Evolutionary conservation across 1,284 basidiomycete species (phyloP), one percentile per base, ranked within the genome.

Genomic region (Tetrapyrgos nigripes): DNA sequence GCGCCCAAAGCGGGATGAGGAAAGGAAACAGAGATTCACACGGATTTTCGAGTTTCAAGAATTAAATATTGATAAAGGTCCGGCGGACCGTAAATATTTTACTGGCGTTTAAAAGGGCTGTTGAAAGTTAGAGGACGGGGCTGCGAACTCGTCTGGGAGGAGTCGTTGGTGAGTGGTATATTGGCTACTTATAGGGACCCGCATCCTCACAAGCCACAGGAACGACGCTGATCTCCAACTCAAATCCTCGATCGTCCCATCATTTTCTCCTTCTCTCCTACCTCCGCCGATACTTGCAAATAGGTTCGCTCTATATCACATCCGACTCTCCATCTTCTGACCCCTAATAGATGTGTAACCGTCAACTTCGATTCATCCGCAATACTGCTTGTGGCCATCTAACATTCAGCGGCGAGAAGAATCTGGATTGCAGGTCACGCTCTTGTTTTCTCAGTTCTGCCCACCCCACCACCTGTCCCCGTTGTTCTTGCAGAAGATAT

Each of bases 401-500:
- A 64, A 76, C 76, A n/a, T 84, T 82, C 66, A 78, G 74, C 61
- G 74, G 78, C 27, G 81, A 85, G 56, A 69, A 66, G 43, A 62
- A 77, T 67, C 68, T 88, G 71, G 89, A 91, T 74, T 91, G 89
- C 67, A 61, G 56, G 45, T 67, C 71, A 28, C 50, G 50, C 9
- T 53, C 61, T 40, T 91, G 89, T 70, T 71, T 62, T 59, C 64
- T 79, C 65, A 88, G 85, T 68, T 54, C 62, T 37, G 65, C 70
- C 1, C 89, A 91, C 65, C 83, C 83, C 4, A 6, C 68, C 14
- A 59, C 70, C 46, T 89, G 87, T 66, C 63, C 54, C 3, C 72
- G 71, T 28, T 86, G 86, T 66, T 55, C 53, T 21, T 91, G 89
- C 68, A 82, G 79, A 50, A 80, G 84, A 60, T 91, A 85, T 67